phyloP scores from a whole-genome alignment of 2,329 filamentous ascomycete species.

The Hypocreales sp. region DNA sequence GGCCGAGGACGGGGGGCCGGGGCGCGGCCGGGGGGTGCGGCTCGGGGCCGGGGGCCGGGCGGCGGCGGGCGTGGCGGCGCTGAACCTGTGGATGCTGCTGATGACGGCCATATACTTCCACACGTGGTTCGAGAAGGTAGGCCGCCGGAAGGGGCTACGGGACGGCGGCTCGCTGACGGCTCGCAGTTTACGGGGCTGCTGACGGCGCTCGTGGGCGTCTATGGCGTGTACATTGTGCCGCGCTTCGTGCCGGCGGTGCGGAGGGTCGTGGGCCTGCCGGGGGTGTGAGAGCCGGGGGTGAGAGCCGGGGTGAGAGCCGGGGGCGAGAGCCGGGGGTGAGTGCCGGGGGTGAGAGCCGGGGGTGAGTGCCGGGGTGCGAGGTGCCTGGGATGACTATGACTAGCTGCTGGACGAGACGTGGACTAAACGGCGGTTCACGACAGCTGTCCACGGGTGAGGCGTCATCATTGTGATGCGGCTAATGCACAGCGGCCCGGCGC shows the following conservation, averaged over 20 bases:
- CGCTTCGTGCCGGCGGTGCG: slow-evolving; percentile 31
- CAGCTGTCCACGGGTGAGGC: too few relatives aligned
- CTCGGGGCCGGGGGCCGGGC: slow-evolving; percentile 37
- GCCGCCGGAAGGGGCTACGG: not conserved
- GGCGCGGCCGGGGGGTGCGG: slow-evolving; percentile 9
- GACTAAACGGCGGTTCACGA: too few relatives aligned
- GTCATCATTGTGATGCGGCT: too few relatives aligned
- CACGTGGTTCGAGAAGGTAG: slow-evolving; percentile 92
- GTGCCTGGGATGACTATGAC: too few relatives aligned
- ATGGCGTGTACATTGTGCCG: slow-evolving; percentile 34
- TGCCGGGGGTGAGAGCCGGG: too few relatives aligned
- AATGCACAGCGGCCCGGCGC: too few relatives aligned
- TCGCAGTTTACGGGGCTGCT: slow-evolving; percentile 36
- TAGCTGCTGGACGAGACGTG: too few relatives aligned
- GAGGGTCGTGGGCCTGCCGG: slow-evolving; percentile 31
- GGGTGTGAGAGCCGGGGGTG: too few relatives aligned
- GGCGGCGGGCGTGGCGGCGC: slow-evolving; percentile 44
- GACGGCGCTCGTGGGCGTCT: slow-evolving; percentile 29
- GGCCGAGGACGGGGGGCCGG: slow-evolving; percentile 11
- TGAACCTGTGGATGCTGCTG: slow-evolving; percentile 90
- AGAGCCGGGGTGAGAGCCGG: too few relatives aligned
- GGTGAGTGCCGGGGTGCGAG: too few relatives aligned
- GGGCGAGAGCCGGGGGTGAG: too few relatives aligned
- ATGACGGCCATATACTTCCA: slow-evolving; percentile 99
- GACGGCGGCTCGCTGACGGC: slow-evolving; percentile 8